Evolutionary conservation across 805 yeast species (phyloP).

Genomic region (Ogataea sp.): DNA sequence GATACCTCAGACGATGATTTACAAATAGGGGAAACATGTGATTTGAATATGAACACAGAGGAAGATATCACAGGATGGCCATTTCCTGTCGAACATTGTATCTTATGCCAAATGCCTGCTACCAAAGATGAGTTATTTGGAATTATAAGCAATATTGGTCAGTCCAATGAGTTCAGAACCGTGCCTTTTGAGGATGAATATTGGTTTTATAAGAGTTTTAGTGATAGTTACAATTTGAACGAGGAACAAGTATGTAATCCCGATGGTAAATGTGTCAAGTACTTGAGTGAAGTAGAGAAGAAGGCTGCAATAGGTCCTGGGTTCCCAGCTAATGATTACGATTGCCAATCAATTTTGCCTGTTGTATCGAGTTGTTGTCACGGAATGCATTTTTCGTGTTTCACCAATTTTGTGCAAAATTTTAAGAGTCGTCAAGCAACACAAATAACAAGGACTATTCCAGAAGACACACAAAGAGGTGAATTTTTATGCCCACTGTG

Average conservation of each 20-base stretch:
- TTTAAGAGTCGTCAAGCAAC: constrained; percentile 43
- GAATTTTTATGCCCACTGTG: constrained; percentile 90
- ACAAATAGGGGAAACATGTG: too few species aligned
- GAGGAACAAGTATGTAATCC: constrained; percentile 2
- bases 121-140: constrained; percentile 62
- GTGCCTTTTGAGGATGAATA: constrained; percentile 57
- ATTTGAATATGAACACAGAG: constrained; percentile 28
- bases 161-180: constrained; percentile 50
- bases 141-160: constrained; percentile 52
- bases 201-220: constrained; percentile 60
- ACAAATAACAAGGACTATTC: constrained; percentile 76
- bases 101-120: constrained; percentile 73
- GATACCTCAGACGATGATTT: constrained; percentile 39
- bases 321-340: constrained; percentile 34
- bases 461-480: constrained; percentile 60
- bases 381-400: constrained; percentile 83
- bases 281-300: constrained; percentile 28
- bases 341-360: constrained; percentile 32
- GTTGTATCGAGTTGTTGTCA: constrained; percentile 83
- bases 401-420: constrained; percentile 52
- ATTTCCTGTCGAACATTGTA: constrained; percentile 70
- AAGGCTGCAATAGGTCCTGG: constrained; percentile 61
- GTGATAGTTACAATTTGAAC: constrained; percentile 38
- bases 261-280: constrained; percentile 25
- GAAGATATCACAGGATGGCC: constrained; percentile 39